phyloP scores from a whole-genome alignment of 2,329 filamentous ascomycete species.

The Stemphylium lycopersici region DNA sequence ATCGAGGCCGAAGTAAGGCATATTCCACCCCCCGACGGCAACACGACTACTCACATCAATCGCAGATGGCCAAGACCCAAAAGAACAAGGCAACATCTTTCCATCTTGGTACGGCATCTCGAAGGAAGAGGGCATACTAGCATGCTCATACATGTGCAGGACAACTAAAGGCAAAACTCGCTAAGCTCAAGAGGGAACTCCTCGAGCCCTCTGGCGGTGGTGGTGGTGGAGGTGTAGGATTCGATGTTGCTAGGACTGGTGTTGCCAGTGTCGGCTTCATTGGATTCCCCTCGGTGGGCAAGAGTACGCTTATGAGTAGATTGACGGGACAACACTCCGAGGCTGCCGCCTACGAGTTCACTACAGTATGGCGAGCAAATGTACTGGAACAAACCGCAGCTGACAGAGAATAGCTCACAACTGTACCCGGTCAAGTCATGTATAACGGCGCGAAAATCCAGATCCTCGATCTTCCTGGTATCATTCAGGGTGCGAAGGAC shows the following conservation, averaged over 20 bases:
- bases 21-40: slow-evolving; percentile 22
- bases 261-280: slow-evolving; percentile 98
- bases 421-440: slow-evolving; percentile 91
- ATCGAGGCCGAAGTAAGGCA: slow-evolving; percentile 86
- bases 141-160: slow-evolving; percentile 51
- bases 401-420: slow-evolving; percentile 67
- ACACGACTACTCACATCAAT: slow-evolving; percentile 31
- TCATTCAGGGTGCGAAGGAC: slow-evolving; percentile 98
- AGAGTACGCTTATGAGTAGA: slow-evolving; percentile 95
- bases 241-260: slow-evolving; percentile 97
- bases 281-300: slow-evolving; percentile 96
- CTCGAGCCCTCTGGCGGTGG: slow-evolving; percentile 83
- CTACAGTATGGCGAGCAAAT: slow-evolving; percentile 60
- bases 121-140: slow-evolving; percentile 5
- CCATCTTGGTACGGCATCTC: slow-evolving; percentile 70
- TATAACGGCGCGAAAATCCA: slow-evolving; percentile 98
- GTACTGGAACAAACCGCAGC: not conserved
- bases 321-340: slow-evolving; percentile 97
- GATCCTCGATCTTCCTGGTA: slow-evolving; percentile 97
- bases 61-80: slow-evolving; percentile 90
- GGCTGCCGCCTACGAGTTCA: slow-evolving; percentile 97
- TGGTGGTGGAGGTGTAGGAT: slow-evolving; percentile 84
- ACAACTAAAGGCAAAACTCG: slow-evolving; percentile 96
- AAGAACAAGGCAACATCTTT: slow-evolving; percentile 97
- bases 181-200: slow-evolving; percentile 95